Base-by-base conservation (phyloP, 2,329 filamentous ascomycete genomes). In the Fusarium tanahbumbuense region DNA sequence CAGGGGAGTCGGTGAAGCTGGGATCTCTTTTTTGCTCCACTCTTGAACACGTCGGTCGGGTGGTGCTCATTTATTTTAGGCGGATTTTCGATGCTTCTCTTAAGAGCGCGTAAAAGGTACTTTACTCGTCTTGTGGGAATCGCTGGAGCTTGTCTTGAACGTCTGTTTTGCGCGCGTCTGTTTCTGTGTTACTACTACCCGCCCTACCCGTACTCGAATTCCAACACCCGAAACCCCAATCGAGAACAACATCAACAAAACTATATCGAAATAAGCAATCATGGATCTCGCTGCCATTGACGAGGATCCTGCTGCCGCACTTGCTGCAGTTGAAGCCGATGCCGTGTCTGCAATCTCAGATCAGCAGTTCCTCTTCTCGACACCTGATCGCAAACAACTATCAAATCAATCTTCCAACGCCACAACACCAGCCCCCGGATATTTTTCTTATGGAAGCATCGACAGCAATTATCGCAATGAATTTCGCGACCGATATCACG, bases 231-330 rank as follows among this genome's bases (percentile, higher is more conserved):
- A 18, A 45, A n/a, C 47, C 37, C 34, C 49, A 53, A 53, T 53
- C 49, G 34, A 53, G 34, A 28, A 27, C 23, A 44, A 32, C 40
- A 34, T 34, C 47, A 52, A 55, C 25, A 55, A 22, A 27, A 6
- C 28, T 27, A 60, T 25, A 55, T 41, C 58, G 25, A 56, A 18
- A 63, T 46, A 57, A 59, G 48, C 45, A 63, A 25, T 55, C 42
- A 75, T 75, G 73, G 73, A 75, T 68, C 70, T 75, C 49, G 56
- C 62, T 66, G 61, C 70, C 27, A 71, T 75, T 47, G 73, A 75
- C 68, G 73, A 75, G 62, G 73, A 75, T 67, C 69, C 70, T 34
- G 73, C 72, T n/a, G 73, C 72, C 28, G 73, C 67, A 41, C 50
- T 75, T 44, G 70, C 70, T 62, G 73, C 72, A 52, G 73, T 64